Evolutionary conservation across 139 green algal species (phyloP).

Genomic region (Mychonastes homosphaera): DNA sequence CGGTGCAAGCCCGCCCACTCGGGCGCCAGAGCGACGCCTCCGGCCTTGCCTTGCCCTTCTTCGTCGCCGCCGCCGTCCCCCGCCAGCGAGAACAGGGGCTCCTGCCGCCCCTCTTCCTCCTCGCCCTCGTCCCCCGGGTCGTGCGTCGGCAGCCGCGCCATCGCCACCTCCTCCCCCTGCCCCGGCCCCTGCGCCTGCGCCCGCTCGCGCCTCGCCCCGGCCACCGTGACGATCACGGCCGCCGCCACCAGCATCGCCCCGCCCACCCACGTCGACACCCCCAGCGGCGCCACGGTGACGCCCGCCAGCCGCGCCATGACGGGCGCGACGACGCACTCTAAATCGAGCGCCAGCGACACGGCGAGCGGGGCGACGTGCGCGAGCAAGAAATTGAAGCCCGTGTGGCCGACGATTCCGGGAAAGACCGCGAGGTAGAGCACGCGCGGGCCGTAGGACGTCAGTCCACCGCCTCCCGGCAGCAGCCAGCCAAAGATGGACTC

Average conservation of each 20-base stretch:
- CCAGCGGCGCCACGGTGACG: conserved; percentile 32
- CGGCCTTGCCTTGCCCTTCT: conserved; percentile 3
- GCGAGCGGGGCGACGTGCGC: conserved; percentile 45
- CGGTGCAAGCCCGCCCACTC: neutral
- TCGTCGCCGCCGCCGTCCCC: neutral
- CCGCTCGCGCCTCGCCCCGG: conserved; percentile 1
- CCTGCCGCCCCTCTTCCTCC: neutral
- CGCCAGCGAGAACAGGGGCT: neutral
- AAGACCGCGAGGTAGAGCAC: conserved; percentile 57
- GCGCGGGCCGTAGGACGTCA: conserved; percentile 25
- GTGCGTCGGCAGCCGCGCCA: too few species aligned
- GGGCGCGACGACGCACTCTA: conserved; percentile 65
- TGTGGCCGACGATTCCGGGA: conserved; percentile 61
- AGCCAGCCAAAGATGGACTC: conserved; percentile 47
- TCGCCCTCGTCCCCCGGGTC: neutral
- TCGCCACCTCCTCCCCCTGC: too few species aligned
- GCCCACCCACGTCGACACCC: conserved; percentile 38
- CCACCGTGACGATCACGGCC: conserved; percentile 30
- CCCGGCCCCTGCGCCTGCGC: conserved; percentile 2
- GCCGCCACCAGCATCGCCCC: conserved; percentile 42
- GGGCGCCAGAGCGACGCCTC: neutral
- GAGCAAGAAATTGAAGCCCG: conserved; percentile 50
- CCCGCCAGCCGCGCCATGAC: conserved; percentile 55
- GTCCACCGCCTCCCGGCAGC: too few species aligned
- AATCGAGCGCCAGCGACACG: conserved; percentile 57